phyloP scores from a whole-genome alignment of 2,329 filamentous ascomycete species.

The Cylindrodendrum hubeiense region DNA sequence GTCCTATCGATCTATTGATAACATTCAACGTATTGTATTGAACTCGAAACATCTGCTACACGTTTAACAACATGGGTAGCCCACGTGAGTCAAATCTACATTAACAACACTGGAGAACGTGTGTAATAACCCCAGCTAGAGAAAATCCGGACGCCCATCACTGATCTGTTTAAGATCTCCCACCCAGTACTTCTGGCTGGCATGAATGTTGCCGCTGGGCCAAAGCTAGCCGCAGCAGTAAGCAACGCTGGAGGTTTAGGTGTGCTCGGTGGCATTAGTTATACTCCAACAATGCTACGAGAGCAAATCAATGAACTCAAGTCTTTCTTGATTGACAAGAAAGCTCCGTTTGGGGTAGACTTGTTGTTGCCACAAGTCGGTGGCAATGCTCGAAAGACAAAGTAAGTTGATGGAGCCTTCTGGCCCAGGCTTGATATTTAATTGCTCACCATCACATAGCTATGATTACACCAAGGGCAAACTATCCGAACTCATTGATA shows the following conservation, averaged over 20 bases:
- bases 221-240: slow-evolving; percentile 95
- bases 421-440: too few species aligned
- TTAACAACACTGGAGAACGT: not conserved
- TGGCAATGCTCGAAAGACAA: slow-evolving; percentile 93
- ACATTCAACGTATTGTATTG: too few species aligned
- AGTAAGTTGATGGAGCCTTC: slow-evolving; percentile 57
- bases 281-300: slow-evolving; percentile 95
- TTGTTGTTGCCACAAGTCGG: slow-evolving; percentile 94
- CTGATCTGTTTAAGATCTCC: slow-evolving; percentile 97
- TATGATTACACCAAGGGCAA: slow-evolving; percentile 99
- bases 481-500: slow-evolving; percentile 88
- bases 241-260: slow-evolving; percentile 96
- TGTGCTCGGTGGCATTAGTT: slow-evolving; percentile 94
- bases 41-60: too few species aligned
- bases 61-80: not conserved
- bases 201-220: slow-evolving; percentile 98
- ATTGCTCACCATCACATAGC: slow-evolving; percentile 61
- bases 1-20: too few species aligned
- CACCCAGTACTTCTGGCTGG: slow-evolving; percentile 95
- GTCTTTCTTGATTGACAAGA: slow-evolving; percentile 87
- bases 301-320: slow-evolving; percentile 98
- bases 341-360: slow-evolving; percentile 94
- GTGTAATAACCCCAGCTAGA: slow-evolving; percentile 37
- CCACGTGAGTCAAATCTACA: not conserved
- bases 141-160: slow-evolving; percentile 86